Evolutionary conservation across 139 green algal species (phyloP), one percentile per base, ranked within the genome.

Genomic region (Chlorella sp.): DNA sequence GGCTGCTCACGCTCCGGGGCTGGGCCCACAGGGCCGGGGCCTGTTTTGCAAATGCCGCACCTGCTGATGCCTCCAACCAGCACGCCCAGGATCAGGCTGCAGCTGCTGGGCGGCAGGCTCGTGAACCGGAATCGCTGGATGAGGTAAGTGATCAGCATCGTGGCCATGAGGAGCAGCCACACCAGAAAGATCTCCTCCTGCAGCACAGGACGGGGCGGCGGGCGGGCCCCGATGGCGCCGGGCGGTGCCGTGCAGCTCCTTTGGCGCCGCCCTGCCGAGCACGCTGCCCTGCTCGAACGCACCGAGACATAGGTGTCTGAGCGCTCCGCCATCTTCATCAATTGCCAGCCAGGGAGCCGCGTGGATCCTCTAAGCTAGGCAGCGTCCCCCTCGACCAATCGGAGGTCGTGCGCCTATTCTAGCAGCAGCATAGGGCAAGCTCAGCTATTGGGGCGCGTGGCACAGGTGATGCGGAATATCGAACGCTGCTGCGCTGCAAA

Each of bases 11-110:
- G n/a, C n/a, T n/a, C n/a, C n/a, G n/a, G n/a, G n/a, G n/a, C n/a
- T n/a, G n/a, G n/a, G n/a, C n/a, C n/a, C n/a, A n/a, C n/a, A n/a
- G n/a, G n/a, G n/a, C n/a, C n/a, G n/a, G n/a, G n/a, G n/a, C n/a
- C n/a, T n/a, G n/a, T n/a, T n/a, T n/a, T n/a, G n/a, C n/a, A n/a
- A n/a, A n/a, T n/a, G n/a, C n/a, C n/a, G n/a, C n/a, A n/a, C n/a
- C n/a, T 73, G 17, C 55, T 55, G 14, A 79, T 45, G 9, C 60
- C 65, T 5, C 81, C 86, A 2, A 64, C 59, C 12, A 82, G 6
- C 14, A 88, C 81, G n/a, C 86, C 86, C 35, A 91, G 76, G 38
- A 85, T 33, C 77, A 91, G 79, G n/a, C 83, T 81, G 17, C 63
- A 85, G 33, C 63, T 74, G 62, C 76, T 81, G n/a, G 86, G 86